These are phyloP conservation scores for Capsella rubella DNA, from an alignment of 441 rosid species.

Conservation along the genomic window DNA sequence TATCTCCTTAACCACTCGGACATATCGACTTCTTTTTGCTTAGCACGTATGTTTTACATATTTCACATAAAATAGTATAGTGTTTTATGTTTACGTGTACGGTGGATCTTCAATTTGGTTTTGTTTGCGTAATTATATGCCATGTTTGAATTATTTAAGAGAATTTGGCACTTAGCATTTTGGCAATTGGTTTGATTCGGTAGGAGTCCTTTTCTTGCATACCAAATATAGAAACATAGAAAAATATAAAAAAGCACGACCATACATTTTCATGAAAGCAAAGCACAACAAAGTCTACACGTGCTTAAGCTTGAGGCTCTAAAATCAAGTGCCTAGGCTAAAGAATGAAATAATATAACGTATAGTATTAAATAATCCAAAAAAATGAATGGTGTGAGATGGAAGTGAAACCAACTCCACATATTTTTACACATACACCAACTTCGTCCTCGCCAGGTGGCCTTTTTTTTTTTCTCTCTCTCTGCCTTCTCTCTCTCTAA, in stretches of 20 bases:
- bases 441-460: slow-evolving; percentile 40
- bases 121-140: too few relatives aligned
- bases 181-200: slow-evolving; percentile 27
- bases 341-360: neutral
- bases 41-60: fast-evolving
- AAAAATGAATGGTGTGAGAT: slow-evolving; percentile 38
- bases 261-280: slow-evolving; percentile 7
- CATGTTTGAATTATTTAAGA: neutral
- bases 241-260: slow-evolving; percentile 5
- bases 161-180: neutral
- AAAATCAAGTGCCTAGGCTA: slow-evolving; percentile 2
- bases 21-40: slow-evolving; percentile 57
- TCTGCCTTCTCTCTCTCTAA: slow-evolving; percentile 5
- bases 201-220: slow-evolving; percentile 21
- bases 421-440: slow-evolving; percentile 13
- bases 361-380: too few relatives aligned
- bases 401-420: slow-evolving; percentile 27
- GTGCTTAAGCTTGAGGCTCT: slow-evolving; percentile 28
- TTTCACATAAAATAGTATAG: too few relatives aligned
- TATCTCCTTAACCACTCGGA: slow-evolving; percentile 98
- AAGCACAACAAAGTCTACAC: slow-evolving; percentile 20
- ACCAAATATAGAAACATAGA: neutral
- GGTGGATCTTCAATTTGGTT: neutral
- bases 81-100: slow-evolving; percentile 22
- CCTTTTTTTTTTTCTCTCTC: neutral